These are phyloP conservation scores for Mortierella antarctica DNA, from an alignment of 192 early-diverging fungal species.

Conservation along the genomic window DNA sequence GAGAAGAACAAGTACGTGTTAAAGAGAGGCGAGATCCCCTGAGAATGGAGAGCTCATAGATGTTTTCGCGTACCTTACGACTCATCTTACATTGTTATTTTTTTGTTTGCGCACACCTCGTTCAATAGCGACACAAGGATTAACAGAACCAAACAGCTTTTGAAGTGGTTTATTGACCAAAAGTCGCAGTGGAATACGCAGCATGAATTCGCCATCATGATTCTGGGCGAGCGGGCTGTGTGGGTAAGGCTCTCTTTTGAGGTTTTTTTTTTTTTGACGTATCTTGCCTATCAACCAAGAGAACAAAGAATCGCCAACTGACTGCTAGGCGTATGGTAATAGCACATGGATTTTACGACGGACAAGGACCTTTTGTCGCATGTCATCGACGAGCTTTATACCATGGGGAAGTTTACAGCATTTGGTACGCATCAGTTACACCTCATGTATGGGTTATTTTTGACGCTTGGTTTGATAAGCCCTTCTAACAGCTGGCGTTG, in stretches of 20 bases:
- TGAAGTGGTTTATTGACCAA: conserved; percentile 48
- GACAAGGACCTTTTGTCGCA: conserved; percentile 30
- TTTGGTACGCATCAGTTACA: conserved; percentile 23
- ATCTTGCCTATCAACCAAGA: not conserved
- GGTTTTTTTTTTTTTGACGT: not conserved
- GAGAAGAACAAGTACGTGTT: conserved; percentile 18
- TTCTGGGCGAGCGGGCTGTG: conserved; percentile 44
- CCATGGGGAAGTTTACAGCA: conserved; percentile 38
- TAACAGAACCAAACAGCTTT: conserved; percentile 34
- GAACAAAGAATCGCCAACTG: not conserved
- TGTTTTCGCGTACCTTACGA: not conserved
- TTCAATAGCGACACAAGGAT: conserved; percentile 36
- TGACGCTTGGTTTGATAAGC: too few species aligned
- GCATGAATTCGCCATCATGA: conserved; percentile 52
- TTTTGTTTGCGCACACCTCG: not conserved
- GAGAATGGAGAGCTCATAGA: too few species aligned
- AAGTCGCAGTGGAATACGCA: conserved; percentile 35
- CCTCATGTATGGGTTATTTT: too few species aligned
- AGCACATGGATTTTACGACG: conserved; percentile 54
- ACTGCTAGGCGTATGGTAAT: not conserved
- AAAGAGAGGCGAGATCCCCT: not conserved
- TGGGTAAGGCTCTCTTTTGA: conserved; percentile 28
- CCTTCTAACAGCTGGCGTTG: too few species aligned
- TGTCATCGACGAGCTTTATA: conserved; percentile 45
- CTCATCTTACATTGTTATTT: not conserved